These are phyloP conservation scores for Ceratocystis albifundus DNA, from an alignment of 2,329 filamentous ascomycete species.

Conservation along the genomic window DNA sequence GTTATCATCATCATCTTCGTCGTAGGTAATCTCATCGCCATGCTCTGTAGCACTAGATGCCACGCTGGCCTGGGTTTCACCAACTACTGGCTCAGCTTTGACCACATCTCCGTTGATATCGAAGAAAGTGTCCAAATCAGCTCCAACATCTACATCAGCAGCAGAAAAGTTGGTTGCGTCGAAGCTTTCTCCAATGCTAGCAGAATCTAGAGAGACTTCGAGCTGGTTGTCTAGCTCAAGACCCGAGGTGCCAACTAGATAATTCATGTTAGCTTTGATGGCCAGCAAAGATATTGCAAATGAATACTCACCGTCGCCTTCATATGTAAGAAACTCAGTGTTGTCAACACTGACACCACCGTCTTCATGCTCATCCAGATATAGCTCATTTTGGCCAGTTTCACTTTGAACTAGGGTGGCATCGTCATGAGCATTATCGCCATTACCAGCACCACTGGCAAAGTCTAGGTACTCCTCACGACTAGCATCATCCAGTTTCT, in stretches of 20 bases:
- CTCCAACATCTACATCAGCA: conserved; percentile 12
- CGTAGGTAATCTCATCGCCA: conserved; percentile 23
- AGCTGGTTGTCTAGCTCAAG: conserved; percentile 16
- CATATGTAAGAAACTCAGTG: conserved; percentile 16
- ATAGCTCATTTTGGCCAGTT: conserved; percentile 22
- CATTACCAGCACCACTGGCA: conserved; percentile 24
- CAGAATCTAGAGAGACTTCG: conserved; percentile 10
- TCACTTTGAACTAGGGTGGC: conserved; percentile 20
- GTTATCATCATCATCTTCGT: conserved; percentile 22
- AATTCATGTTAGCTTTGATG: conserved; percentile 1
- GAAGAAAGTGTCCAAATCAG: conserved; percentile 19
- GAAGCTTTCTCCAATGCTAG: conserved; percentile 11
- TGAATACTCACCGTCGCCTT: conserved; percentile 14
- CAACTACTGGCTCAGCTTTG: not conserved
- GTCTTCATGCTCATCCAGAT: conserved; percentile 23
- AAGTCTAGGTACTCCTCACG: conserved; percentile 22
- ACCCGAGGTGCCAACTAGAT: conserved; percentile 14
- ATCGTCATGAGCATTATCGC: conserved; percentile 26
- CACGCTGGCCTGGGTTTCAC: not conserved
- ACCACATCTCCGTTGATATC: conserved; percentile 11
- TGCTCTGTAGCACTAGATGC: conserved; percentile 22
- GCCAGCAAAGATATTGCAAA: too few relatives aligned
- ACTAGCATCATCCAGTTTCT: conserved; percentile 24
- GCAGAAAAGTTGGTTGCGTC: conserved; percentile 18
- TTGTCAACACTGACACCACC: conserved; percentile 20